Conservation (phyloP, 1,284 basidiomycete genomes). For the Marasmius tenuissimus region DNA sequence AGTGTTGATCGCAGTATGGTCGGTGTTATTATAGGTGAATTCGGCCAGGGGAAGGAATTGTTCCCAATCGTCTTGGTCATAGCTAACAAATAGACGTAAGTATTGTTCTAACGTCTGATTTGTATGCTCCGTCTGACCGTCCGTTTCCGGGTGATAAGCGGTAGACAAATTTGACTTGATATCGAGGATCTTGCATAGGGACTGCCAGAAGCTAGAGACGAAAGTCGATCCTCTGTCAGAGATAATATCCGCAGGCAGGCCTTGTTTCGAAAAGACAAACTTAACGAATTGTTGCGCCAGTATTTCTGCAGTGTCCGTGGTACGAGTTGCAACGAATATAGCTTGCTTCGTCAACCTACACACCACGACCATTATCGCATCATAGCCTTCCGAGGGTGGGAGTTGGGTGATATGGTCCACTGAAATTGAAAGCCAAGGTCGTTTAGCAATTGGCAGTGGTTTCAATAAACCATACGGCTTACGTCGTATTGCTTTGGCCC, state of each 20-base stretch:
- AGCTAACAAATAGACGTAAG: conserved; percentile 5
- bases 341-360: conserved; percentile 19
- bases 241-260: conserved; percentile 4
- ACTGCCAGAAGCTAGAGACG: conserved; percentile 7
- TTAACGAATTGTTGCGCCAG: not conserved
- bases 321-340: conserved; percentile 15
- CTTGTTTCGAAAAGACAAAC: conserved; percentile 4
- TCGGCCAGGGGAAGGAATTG: conserved; percentile 1
- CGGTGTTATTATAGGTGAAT: not conserved
- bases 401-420: conserved; percentile 22
- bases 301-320: not conserved
- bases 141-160: conserved; percentile 4
- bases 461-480: not conserved
- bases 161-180: conserved; percentile 3
- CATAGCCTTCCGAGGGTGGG: conserved; percentile 25
- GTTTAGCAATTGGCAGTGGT: not conserved
- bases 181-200: not conserved
- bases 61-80: conserved; percentile 7
- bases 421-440: not conserved
- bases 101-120: conserved; percentile 7
- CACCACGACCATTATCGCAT: conserved; percentile 28
- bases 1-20: not conserved
- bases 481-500: not conserved
- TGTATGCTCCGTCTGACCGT: conserved; percentile 4
- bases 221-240: conserved; percentile 3